phyloP scores from a whole-genome alignment of 1,139 yeast genomes.

The Hyphopichia fennica region DNA sequence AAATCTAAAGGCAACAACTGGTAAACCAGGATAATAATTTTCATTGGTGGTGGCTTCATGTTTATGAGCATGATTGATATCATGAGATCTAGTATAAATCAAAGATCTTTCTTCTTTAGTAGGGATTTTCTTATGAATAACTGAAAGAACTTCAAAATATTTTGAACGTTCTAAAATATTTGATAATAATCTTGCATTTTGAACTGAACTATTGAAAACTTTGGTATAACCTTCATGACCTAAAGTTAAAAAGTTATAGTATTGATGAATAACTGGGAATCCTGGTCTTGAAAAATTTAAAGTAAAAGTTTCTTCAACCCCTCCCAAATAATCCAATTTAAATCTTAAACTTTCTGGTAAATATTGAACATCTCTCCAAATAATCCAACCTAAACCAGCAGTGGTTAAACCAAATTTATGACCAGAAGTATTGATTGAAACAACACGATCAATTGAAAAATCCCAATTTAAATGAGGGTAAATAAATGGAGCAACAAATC shows the following conservation, averaged over 20 bases:
- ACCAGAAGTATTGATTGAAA: conserved; percentile 88
- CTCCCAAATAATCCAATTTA: conserved; percentile 82
- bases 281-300: conserved; percentile 93
- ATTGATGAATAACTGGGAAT: conserved; percentile 84
- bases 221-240: conserved; percentile 72
- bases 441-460: conserved; percentile 73
- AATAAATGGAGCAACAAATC: conserved; percentile 79
- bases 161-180: conserved; percentile 62
- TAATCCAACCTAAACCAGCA: conserved; percentile 91
- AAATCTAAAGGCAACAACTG: conserved; percentile 85
- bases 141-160: conserved; percentile 73
- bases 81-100: conserved; percentile 23
- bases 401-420: conserved; percentile 90
- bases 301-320: conserved; percentile 83
- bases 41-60: conserved; percentile 25
- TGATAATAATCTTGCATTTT: conserved; percentile 71
- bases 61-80: conserved; percentile 13
- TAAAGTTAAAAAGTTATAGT: conserved; percentile 69
- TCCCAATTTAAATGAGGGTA: conserved; percentile 83
- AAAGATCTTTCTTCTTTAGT: conserved; percentile 14
- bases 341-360: conserved; percentile 75
- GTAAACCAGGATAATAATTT: conserved; percentile 71
- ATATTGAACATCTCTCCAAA: conserved; percentile 67
- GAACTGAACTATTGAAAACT: conserved; percentile 61
- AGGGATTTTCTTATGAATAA: conserved; percentile 60